Base-by-base conservation (phyloP, 140 eudicot species). In the Bidens hawaiensis region DNA sequence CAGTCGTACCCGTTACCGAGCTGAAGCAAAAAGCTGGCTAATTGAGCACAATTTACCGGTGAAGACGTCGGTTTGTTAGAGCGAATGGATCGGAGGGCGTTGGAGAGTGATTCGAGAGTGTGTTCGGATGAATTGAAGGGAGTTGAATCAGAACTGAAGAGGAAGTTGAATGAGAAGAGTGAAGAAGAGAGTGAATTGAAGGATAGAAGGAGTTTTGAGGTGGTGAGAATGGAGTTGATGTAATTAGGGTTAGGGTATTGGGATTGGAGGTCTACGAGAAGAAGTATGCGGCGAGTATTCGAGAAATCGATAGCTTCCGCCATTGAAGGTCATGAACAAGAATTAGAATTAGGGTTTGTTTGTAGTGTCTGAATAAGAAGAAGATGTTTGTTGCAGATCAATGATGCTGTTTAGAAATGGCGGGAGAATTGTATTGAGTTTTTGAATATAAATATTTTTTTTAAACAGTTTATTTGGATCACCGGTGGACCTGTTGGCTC, bases 1-100 rank as follows among this genome's bases (percentile, higher is more conserved):
- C 96, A 91, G 12, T 60, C 78, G 28, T 87, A 82, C 67, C 87
- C 89, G 18, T 72, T 82, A 62, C 60, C 73, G 6, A 91, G 57
- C 75, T 84, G 95, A 26, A 73, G 71, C 86, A 91, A 46, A 2
- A 88, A 80, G 27, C 79, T 46, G 28, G 75, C 79, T 0, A 62
- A 28, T 43, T 67, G 49, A 4, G 84, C 69, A 11, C 66, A 83
- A 5, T 51, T 59, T 2, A 87, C 21, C 5, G 68, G 19, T 0
- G 74, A 66, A 26, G 3, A 11, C 4, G 65, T 16, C 19, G 58
- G 66, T 38, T 59, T 56, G 0, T 36, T 5, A 6, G 19, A 4
- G 26, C 50, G 21, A 27, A 69, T 34, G 40, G 71, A 68, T 45
- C 27, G 24, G 1, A 75, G 67, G 11, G 47, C 51, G 0, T 21